These are phyloP conservation scores for Physcomitrium patens DNA, from an alignment of 225 moss, liverwort and hornwort genomes.

Conservation along the genomic window DNA sequence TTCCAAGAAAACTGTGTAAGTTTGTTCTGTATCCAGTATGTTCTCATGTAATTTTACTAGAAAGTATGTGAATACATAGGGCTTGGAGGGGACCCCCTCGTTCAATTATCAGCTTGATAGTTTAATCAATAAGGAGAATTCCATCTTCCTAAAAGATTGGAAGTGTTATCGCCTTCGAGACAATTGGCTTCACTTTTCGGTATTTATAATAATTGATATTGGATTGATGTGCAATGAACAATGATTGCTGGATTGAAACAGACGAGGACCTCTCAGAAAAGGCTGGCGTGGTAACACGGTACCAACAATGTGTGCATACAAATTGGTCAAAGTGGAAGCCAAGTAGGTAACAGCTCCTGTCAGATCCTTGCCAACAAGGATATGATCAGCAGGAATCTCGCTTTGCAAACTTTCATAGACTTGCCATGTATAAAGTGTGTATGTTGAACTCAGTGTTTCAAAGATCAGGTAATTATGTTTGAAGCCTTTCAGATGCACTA, in stretches of 20 bases:
- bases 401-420: background rate
- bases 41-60: background rate
- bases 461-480: background rate
- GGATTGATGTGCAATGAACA: background rate
- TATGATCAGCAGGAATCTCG: constrained; percentile 24
- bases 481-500: background rate
- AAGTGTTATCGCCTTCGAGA: background rate
- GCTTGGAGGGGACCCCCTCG: too few species aligned
- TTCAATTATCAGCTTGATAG: background rate
- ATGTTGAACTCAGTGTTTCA: background rate
- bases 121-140: background rate
- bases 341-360: constrained; percentile 64
- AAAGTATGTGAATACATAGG: background rate
- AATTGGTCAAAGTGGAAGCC: constrained; percentile 82
- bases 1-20: constrained; percentile 72
- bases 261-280: constrained; percentile 66
- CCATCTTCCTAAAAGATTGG: background rate
- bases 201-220: background rate
- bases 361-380: constrained; percentile 27
- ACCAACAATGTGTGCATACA: constrained; percentile 81
- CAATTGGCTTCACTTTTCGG: background rate
- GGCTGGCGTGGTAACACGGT: constrained; percentile 57
- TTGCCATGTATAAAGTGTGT: background rate
- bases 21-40: background rate
- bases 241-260: constrained; percentile 30